phyloP scores from a whole-genome alignment of 768 basidiomycete genomes.

The Pulveroboletus sp. region DNA sequence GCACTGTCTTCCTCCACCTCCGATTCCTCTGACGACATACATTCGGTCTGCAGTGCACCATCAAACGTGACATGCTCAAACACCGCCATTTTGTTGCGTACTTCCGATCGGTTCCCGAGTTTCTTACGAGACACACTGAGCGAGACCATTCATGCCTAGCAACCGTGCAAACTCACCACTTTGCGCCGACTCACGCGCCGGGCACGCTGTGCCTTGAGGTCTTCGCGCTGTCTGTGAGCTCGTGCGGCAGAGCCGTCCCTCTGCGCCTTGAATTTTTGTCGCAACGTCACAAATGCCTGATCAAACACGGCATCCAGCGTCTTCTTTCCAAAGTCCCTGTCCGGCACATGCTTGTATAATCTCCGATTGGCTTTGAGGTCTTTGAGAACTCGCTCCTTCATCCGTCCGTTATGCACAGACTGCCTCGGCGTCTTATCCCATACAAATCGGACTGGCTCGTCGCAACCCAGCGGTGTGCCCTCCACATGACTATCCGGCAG shows the following conservation, averaged over 20 bases:
- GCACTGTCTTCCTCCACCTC: conserved; percentile 41
- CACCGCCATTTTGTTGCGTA: conserved; percentile 45
- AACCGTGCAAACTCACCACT: conserved; percentile 39
- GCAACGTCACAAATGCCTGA: conserved; percentile 62
- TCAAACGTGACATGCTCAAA: conserved; percentile 67
- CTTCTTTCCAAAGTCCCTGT: conserved; percentile 63
- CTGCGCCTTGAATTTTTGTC: conserved; percentile 64
- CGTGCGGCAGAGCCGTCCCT: conserved; percentile 43
- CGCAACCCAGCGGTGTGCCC: conserved; percentile 38
- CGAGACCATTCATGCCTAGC: too few species aligned
- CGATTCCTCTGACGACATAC: conserved; percentile 81
- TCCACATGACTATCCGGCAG: conserved; percentile 62
- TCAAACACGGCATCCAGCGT: conserved; percentile 60
- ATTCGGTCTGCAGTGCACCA: conserved; percentile 65
- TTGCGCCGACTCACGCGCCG: conserved; percentile 60
- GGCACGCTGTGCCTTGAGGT: conserved; percentile 56
- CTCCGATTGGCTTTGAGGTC: conserved; percentile 55
- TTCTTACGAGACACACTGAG: conserved; percentile 42
- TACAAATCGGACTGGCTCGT: conserved; percentile 66
- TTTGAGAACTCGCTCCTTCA: conserved; percentile 59
- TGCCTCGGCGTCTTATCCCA: conserved; percentile 78
- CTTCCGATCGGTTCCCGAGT: conserved; percentile 58
- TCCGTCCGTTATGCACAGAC: conserved; percentile 66
- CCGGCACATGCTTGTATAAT: conserved; percentile 58
- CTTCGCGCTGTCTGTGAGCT: conserved; percentile 49